phyloP scores from a whole-genome alignment of 768 basidiomycete genomes.

The Leucocoprinus birnbaumii region DNA sequence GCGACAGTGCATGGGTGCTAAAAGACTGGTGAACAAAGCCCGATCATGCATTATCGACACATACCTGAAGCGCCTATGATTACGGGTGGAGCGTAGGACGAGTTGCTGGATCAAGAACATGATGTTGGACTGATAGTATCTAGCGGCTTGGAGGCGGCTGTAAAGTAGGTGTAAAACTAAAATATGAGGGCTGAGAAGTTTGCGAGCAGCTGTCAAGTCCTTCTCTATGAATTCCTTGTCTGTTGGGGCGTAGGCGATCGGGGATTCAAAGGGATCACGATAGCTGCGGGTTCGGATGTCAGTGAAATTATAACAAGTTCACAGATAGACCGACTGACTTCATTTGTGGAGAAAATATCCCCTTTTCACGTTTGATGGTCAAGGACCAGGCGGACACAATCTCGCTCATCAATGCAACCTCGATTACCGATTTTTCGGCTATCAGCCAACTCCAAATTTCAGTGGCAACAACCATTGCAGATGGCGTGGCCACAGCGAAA shows the following conservation, averaged over 20 bases:
- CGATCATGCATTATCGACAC: constrained; percentile 11
- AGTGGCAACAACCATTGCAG: constrained; percentile 81
- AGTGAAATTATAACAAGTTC: not conserved
- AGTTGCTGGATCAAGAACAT: constrained; percentile 84
- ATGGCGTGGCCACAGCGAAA: constrained; percentile 84
- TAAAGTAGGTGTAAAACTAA: constrained; percentile 85
- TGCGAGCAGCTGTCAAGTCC: constrained; percentile 62
- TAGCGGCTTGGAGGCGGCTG: constrained; percentile 90
- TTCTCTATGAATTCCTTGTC: constrained; percentile 83
- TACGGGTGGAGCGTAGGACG: constrained; percentile 76
- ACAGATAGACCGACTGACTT: constrained; percentile 53
- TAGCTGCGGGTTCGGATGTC: constrained; percentile 47
- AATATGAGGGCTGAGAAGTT: constrained; percentile 79
- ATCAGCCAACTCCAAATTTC: constrained; percentile 98
- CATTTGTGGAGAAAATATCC: constrained; percentile 77
- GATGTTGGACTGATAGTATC: constrained; percentile 81
- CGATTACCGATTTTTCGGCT: constrained; percentile 76
- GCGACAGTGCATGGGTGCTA: constrained; percentile 89
- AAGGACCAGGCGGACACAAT: constrained; percentile 85
- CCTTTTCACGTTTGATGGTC: constrained; percentile 73
- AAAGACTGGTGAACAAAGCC: constrained; percentile 2
- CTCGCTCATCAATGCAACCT: constrained; percentile 83
- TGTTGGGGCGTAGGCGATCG: constrained; percentile 87
- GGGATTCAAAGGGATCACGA: constrained; percentile 82
- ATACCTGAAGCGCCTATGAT: constrained; percentile 74